Conservation (phyloP, 805 yeast genomes). For the Kuraishia floccosa region DNA sequence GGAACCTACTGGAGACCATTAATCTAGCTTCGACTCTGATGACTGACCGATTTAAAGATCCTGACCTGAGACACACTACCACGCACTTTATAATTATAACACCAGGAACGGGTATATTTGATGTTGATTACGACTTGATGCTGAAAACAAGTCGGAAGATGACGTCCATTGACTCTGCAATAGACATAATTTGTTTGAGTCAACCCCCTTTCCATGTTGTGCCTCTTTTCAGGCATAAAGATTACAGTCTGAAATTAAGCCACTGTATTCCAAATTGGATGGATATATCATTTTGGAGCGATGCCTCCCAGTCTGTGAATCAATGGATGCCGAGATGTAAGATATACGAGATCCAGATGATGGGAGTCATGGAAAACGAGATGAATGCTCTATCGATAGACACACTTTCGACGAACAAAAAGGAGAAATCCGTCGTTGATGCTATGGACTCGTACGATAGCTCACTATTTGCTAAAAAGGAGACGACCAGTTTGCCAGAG, state of each 20-base stretch:
- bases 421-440: constrained; percentile 32
- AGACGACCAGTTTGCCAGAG: too few species aligned
- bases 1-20: constrained; percentile 80
- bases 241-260: constrained; percentile 33
- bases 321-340: constrained; percentile 94
- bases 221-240: constrained; percentile 72
- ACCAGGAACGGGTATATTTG: constrained; percentile 90
- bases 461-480: background rate
- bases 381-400: constrained; percentile 57
- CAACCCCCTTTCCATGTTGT: constrained; percentile 89
- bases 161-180: constrained; percentile 69
- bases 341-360: constrained; percentile 93
- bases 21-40: constrained; percentile 73
- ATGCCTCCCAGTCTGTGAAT: constrained; percentile 28
- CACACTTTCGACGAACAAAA: constrained; percentile 28
- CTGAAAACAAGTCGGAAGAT: constrained; percentile 67
- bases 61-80: constrained; percentile 84
- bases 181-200: constrained; percentile 81
- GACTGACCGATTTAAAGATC: constrained; percentile 67
- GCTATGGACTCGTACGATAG: constrained; percentile 64
- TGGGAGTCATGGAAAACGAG: constrained; percentile 95
- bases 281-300: constrained; percentile 85
- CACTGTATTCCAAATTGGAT: constrained; percentile 93
- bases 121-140: constrained; percentile 74
- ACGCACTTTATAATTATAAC: constrained; percentile 80